A percentile compares a stretch with the other conserved stretches of the same genome.
Evolutionary conservation across 805 yeast species (phyloP).

Genomic region (Starmerella sp.): DNA sequence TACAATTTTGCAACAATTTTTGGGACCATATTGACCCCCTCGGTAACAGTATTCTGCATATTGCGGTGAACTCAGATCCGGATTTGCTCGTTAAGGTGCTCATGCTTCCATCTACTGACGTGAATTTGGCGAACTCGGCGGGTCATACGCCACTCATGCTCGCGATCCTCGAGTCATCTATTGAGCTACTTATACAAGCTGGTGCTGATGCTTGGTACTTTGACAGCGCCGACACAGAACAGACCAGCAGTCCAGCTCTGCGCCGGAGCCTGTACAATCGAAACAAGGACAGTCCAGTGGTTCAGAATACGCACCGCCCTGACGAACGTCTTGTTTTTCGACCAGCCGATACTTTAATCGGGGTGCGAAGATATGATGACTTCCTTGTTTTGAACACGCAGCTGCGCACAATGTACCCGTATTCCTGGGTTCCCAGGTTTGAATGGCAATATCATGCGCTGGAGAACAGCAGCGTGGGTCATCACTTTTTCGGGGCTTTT

Average conservation of each 20-base stretch:
- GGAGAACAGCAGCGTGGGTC: not conserved
- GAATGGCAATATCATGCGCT: not conserved
- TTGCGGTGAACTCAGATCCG: slow-evolving; percentile 39
- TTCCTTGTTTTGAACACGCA: not conserved
- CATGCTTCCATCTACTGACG: slow-evolving; percentile 32
- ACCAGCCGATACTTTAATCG: not conserved
- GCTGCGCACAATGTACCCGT: not conserved
- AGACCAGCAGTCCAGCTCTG: not conserved
- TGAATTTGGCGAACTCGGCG: slow-evolving; percentile 51
- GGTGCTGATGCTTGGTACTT: slow-evolving; percentile 36
- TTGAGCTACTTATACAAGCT: slow-evolving; percentile 41
- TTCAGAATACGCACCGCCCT: not conserved
- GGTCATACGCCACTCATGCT: slow-evolving; percentile 49
- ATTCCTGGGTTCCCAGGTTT: not conserved
- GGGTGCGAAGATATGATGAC: not conserved
- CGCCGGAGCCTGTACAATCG: not conserved
- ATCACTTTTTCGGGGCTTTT: not conserved
- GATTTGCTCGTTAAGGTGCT: slow-evolving; percentile 4
- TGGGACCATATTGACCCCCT: slow-evolving; percentile 55
- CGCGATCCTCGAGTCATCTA: slow-evolving; percentile 50
- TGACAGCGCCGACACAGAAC: not conserved
- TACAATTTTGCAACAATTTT: slow-evolving; percentile 5
- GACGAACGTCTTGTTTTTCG: not conserved
- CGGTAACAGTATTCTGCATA: slow-evolving; percentile 71
- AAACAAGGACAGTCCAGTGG: not conserved